A percentile compares a stretch with the other conserved stretches of the same genome.
Conservation (phyloP, 2,329 filamentous ascomycete species). For the Ophiostoma australiae region DNA sequence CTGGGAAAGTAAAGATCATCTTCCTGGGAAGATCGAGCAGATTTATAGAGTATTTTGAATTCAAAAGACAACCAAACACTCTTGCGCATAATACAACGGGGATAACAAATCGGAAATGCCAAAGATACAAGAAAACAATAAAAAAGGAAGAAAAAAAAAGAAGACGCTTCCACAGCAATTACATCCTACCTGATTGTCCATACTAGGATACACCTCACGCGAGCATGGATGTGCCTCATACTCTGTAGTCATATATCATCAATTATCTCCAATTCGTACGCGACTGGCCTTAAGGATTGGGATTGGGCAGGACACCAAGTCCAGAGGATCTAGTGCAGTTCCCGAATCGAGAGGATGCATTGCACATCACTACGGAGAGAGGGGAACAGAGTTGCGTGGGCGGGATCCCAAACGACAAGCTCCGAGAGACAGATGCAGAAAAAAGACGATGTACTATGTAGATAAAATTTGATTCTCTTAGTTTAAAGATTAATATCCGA, state of each 20-base stretch:
- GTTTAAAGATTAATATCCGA: background rate
- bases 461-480: background rate
- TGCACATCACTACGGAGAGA: background rate
- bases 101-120: too few species aligned
- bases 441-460: background rate
- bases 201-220: background rate
- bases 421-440: background rate
- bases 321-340: background rate
- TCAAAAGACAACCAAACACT: too few species aligned
- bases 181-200: background rate
- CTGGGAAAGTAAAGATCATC: too few species aligned
- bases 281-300: background rate
- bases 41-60: too few species aligned
- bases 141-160: background rate
- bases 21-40: too few species aligned
- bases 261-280: background rate
- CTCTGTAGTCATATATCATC: background rate
- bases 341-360: background rate
- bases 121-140: too few species aligned
- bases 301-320: too few species aligned
- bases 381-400: background rate
- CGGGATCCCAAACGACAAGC: background rate
- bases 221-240: background rate
- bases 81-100: too few species aligned
- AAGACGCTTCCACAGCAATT: background rate